A percentile compares a stretch with the other conserved stretches of the same genome.
Conservation (phyloP, 345 rosid genomes). For the Linum usitatissimum region DNA sequence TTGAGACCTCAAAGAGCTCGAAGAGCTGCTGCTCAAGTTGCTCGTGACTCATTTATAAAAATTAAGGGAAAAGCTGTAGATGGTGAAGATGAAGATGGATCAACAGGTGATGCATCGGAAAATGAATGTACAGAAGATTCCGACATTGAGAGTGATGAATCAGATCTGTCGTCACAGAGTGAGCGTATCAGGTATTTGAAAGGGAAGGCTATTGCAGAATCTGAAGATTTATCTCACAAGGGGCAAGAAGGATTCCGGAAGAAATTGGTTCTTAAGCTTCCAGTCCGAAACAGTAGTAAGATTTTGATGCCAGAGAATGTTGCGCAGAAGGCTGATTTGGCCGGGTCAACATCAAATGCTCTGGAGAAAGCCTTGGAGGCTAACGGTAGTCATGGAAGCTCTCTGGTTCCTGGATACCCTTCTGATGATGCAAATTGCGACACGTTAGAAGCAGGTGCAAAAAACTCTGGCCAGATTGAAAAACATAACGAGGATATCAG, state of each 20-base stretch:
- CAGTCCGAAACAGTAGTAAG: constrained; percentile 45
- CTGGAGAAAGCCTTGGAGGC: constrained; percentile 21
- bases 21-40: constrained; percentile 94
- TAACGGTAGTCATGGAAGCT: constrained; percentile 20
- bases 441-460: constrained; percentile 23
- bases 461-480: constrained; percentile 27
- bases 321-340: constrained; percentile 15
- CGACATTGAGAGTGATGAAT: constrained; percentile 50
- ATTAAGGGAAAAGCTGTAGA: constrained; percentile 71
- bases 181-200: constrained; percentile 46
- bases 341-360: constrained; percentile 40
- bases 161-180: constrained; percentile 38
- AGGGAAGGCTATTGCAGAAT: constrained; percentile 55
- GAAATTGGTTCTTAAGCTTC: constrained; percentile 73
- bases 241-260: constrained; percentile 38
- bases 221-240: constrained; percentile 35
- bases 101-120: constrained; percentile 59
- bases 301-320: constrained; percentile 23
- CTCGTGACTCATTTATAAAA: constrained; percentile 71
- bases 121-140: constrained; percentile 58
- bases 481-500: constrained; percentile 46
- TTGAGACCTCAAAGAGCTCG: constrained; percentile 83
- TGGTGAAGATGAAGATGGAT: constrained; percentile 59
- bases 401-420: constrained; percentile 20
- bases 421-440: constrained; percentile 26